These are phyloP conservation scores for Scleromitrula shiraiana DNA, from an alignment of 2,329 filamentous ascomycete species.

Conservation along the genomic window DNA sequence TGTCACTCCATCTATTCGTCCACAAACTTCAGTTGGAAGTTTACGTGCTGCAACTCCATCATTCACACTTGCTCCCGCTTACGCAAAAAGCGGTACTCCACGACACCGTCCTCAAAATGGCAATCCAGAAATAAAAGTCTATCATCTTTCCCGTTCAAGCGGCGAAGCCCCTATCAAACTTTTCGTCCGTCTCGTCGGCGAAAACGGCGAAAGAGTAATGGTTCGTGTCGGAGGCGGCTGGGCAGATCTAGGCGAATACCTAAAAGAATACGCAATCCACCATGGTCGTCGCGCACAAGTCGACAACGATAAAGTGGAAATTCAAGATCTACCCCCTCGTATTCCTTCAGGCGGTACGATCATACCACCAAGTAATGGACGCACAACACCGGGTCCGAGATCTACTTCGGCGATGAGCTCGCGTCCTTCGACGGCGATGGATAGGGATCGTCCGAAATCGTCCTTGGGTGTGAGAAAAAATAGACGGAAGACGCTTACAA, in stretches of 20 bases:
- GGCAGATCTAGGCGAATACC: slow-evolving; percentile 91
- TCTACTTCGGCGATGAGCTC: slow-evolving; percentile 19
- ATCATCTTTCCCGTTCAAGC: slow-evolving; percentile 78
- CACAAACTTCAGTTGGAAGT: slow-evolving; percentile 17
- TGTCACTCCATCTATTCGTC: slow-evolving; percentile 22
- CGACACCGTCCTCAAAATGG: slow-evolving; percentile 42
- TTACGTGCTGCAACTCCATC: slow-evolving; percentile 52
- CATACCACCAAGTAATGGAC: slow-evolving; percentile 10
- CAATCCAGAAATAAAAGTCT: slow-evolving; percentile 76
- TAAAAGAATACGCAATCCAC: slow-evolving; percentile 87
- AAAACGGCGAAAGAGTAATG: slow-evolving; percentile 89
- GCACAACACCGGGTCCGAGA: slow-evolving; percentile 10
- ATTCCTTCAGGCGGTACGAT: slow-evolving; percentile 20
- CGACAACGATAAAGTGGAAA: slow-evolving; percentile 48
- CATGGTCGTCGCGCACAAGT: slow-evolving; percentile 63
- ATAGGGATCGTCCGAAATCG: slow-evolving; percentile 22
- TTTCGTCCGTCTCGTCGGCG: slow-evolving; percentile 86
- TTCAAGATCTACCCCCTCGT: slow-evolving; percentile 43
- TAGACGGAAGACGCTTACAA: slow-evolving; percentile 21
- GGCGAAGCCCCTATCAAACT: slow-evolving; percentile 88
- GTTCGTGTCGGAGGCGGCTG: slow-evolving; percentile 97
- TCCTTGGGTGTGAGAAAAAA: slow-evolving; percentile 24
- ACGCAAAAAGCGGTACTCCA: slow-evolving; percentile 32
- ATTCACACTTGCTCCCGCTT: slow-evolving; percentile 60
- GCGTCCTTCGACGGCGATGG: slow-evolving; percentile 21